These are phyloP conservation scores for Sugiyamaella grinbergsii DNA, from an alignment of 1,139 yeast species.

Conservation along the genomic window DNA sequence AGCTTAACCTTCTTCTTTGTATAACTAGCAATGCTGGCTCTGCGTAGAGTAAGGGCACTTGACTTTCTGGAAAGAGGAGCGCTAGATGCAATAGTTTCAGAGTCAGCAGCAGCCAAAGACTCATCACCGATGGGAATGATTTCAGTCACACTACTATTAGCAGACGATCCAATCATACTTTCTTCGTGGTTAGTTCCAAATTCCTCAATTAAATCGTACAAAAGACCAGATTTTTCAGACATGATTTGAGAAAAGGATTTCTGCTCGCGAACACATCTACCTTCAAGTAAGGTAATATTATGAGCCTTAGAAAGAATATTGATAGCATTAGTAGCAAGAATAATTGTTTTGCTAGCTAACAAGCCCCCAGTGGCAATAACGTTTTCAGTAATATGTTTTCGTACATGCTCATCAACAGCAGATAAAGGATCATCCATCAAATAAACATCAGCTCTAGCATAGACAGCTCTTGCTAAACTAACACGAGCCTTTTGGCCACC, in stretches of 20 bases:
- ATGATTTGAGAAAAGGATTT: constrained; percentile 38
- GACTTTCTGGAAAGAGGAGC: constrained; percentile 25
- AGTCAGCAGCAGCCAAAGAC: constrained; percentile 12
- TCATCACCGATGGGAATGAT: constrained; percentile 4
- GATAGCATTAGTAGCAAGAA: constrained; percentile 80
- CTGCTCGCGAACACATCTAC: constrained; percentile 54
- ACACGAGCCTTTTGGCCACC: constrained; percentile 93
- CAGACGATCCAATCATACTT: constrained; percentile 6
- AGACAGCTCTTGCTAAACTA: constrained; percentile 84
- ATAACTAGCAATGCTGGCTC: constrained; percentile 67
- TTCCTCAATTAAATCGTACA: constrained; percentile 39
- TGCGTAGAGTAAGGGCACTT: constrained; percentile 55
- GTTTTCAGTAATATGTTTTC: constrained; percentile 60
- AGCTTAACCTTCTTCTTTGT: constrained; percentile 35
- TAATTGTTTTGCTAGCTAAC: constrained; percentile 66
- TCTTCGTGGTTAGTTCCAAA: constrained; percentile 40
- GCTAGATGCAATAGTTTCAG: constrained; percentile 24
- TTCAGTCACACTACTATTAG: constrained; percentile 9
- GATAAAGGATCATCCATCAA: constrained; percentile 77
- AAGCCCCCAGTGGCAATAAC: constrained; percentile 66
- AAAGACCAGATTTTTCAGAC: constrained; percentile 28
- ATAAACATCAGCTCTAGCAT: constrained; percentile 79
- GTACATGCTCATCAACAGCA: constrained; percentile 87
- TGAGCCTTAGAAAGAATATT: constrained; percentile 71
- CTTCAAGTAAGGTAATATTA: constrained; percentile 59